These are phyloP conservation scores for Tetratostichococcus sp. DNA, from an alignment of 139 green algal genomes.

Conservation along the genomic window DNA sequence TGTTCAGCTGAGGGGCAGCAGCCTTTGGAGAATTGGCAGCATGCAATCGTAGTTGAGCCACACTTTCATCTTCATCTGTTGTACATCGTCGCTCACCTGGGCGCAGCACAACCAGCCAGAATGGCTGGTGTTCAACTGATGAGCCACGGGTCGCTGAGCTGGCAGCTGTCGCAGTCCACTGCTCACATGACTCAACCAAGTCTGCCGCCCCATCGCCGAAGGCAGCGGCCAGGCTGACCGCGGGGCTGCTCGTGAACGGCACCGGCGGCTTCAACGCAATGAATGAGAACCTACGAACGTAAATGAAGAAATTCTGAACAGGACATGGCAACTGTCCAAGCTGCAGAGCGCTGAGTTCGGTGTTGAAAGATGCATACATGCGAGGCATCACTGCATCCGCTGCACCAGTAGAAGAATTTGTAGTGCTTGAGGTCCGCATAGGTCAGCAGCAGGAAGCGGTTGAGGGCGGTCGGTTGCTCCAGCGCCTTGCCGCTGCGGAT, in stretches of 20 bases:
- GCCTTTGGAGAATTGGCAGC: too few relatives aligned
- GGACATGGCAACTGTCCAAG: too few relatives aligned
- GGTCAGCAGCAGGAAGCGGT: slow-evolving; percentile 62
- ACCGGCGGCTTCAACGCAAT: slow-evolving; percentile 64
- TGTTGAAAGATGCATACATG: too few relatives aligned
- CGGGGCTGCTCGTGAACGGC: slow-evolving; percentile 32
- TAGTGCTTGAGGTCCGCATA: slow-evolving; percentile 91
- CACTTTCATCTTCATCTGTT: too few relatives aligned
- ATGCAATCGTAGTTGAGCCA: too few relatives aligned
- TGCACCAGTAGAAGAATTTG: slow-evolving; percentile 79
- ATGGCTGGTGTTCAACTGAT: not conserved
- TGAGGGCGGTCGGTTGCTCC: slow-evolving; percentile 20
- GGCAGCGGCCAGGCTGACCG: not conserved
- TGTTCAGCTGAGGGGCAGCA: too few relatives aligned
- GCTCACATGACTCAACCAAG: not conserved
- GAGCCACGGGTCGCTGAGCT: not conserved
- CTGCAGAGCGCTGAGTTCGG: too few relatives aligned
- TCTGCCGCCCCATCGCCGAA: slow-evolving; percentile 6
- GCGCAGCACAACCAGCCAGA: not conserved
- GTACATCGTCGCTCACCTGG: too few relatives aligned
- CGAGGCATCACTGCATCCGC: too few relatives aligned
- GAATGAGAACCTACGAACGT: slow-evolving; percentile 65
- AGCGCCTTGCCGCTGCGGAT: slow-evolving; percentile 54
- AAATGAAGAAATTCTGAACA: not conserved
- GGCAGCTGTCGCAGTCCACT: not conserved